Evolutionary conservation across 768 basidiomycete species (phyloP).

Genomic region (Tricholoma furcatifolium): DNA sequence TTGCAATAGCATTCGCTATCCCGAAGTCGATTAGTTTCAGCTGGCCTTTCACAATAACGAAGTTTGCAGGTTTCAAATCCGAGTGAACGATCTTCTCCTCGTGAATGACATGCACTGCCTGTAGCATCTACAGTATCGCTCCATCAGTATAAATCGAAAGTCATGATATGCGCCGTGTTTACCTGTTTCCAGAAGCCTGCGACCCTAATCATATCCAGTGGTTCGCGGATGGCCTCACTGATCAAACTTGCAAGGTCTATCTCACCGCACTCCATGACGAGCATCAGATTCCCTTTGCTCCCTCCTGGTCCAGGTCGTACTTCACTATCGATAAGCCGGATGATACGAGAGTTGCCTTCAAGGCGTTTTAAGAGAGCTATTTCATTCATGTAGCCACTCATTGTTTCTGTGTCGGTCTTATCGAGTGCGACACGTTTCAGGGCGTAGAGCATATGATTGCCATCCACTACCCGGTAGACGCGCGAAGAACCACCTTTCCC

Average conservation of each 20-base stretch:
- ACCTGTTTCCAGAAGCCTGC: conserved; percentile 98
- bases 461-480: conserved; percentile 87
- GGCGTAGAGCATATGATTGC: conserved; percentile 76
- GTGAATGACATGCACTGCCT: conserved; percentile 98
- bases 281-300: conserved; percentile 70
- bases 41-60: conserved; percentile 92
- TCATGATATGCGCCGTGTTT: conserved; percentile 14
- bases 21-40: conserved; percentile 99
- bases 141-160: not conserved
- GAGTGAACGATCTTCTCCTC: conserved; percentile 99
- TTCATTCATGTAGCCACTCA: conserved; percentile 94
- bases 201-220: conserved; percentile 91
- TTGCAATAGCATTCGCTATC: conserved; percentile 98
- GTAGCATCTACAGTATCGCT: conserved; percentile 71
- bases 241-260: conserved; percentile 85
- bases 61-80: conserved; percentile 97
- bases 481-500: conserved; percentile 96
- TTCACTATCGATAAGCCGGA: conserved; percentile 88
- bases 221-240: conserved; percentile 79
- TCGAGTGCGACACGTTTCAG: conserved; percentile 92
- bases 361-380: conserved; percentile 91
- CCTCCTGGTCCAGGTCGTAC: conserved; percentile 70
- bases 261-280: conserved; percentile 98
- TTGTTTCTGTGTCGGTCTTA: conserved; percentile 84
- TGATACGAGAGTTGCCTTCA: conserved; percentile 91